These are phyloP conservation scores for Amaranthus hypochondriacus DNA, from an alignment of 148 eudicot species.

Conservation along the genomic window DNA sequence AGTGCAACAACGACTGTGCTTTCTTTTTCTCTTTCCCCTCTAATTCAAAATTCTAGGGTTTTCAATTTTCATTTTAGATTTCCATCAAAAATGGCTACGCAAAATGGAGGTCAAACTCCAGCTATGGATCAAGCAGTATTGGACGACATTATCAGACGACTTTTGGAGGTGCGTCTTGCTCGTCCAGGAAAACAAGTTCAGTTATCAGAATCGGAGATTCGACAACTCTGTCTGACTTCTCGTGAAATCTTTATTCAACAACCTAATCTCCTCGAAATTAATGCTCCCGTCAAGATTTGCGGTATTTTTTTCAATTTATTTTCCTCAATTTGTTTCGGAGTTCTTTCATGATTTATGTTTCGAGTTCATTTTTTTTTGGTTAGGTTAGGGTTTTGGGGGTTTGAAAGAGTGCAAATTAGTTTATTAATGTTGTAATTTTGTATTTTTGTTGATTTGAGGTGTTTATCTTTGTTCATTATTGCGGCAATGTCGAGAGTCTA, in stretches of 20 bases:
- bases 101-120: slow-evolving; percentile 18
- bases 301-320: slow-evolving; percentile 34
- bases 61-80: neutral
- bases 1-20: neutral
- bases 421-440: no score
- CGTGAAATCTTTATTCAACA: slow-evolving; percentile 75
- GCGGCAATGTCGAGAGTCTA: no score
- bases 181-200: slow-evolving; percentile 90
- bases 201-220: slow-evolving; percentile 83
- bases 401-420: no score
- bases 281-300: slow-evolving; percentile 93
- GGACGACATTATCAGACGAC: slow-evolving; percentile 76
- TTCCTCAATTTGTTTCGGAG: no score
- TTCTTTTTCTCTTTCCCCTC: neutral
- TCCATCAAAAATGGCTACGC: slow-evolving; percentile 32
- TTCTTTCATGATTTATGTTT: no score
- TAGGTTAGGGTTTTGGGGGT: no score
- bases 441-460: no score
- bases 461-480: no score
- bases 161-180: slow-evolving; percentile 69
- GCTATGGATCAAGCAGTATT: slow-evolving; percentile 51
- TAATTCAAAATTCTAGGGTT: slow-evolving; percentile 17
- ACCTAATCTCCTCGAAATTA: slow-evolving; percentile 85
- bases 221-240: slow-evolving; percentile 76
- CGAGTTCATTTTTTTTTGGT: no score